A percentile compares a stretch with the other conserved stretches of the same genome.
Conservation (phyloP, 2,329 filamentous ascomycete genomes). For the Pseudogymnoascus sp. region DNA sequence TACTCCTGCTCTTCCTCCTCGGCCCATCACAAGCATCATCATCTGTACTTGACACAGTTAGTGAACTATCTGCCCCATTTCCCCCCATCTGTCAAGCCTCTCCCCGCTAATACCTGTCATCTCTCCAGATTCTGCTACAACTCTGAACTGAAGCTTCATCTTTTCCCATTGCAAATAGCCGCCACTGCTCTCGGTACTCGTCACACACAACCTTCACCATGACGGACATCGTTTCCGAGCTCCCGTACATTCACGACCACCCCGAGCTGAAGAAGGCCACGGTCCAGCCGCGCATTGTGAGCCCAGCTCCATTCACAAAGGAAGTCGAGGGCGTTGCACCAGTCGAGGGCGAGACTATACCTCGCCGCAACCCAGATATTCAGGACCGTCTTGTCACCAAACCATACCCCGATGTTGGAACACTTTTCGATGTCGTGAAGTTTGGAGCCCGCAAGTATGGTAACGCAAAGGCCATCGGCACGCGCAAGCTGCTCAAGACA, state of each 20-base stretch:
- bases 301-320: slow-evolving; percentile 49
- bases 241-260: not conserved
- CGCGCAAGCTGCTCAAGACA: slow-evolving; percentile 64
- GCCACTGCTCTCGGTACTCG: not conserved
- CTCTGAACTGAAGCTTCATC: not conserved
- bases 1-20: not conserved
- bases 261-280: slow-evolving; percentile 23
- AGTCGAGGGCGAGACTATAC: slow-evolving; percentile 60
- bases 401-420: slow-evolving; percentile 53
- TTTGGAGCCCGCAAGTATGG: slow-evolving; percentile 57
- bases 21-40: slow-evolving; percentile 4
- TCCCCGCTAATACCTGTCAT: not conserved
- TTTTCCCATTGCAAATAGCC: not conserved
- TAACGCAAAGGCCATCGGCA: slow-evolving; percentile 58
- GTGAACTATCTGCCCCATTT: not conserved
- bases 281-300: slow-evolving; percentile 24
- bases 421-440: slow-evolving; percentile 67
- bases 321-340: slow-evolving; percentile 49
- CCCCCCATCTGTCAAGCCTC: not conserved
- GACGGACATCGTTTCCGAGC: slow-evolving; percentile 7
- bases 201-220: slow-evolving; percentile 8
- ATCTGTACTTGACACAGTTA: not conserved
- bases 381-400: slow-evolving; percentile 48
- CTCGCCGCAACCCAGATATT: slow-evolving; percentile 48
- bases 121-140: not conserved